Conservation (phyloP, 2,329 filamentous ascomycete species). For the Emydomyces testavorans region DNA sequence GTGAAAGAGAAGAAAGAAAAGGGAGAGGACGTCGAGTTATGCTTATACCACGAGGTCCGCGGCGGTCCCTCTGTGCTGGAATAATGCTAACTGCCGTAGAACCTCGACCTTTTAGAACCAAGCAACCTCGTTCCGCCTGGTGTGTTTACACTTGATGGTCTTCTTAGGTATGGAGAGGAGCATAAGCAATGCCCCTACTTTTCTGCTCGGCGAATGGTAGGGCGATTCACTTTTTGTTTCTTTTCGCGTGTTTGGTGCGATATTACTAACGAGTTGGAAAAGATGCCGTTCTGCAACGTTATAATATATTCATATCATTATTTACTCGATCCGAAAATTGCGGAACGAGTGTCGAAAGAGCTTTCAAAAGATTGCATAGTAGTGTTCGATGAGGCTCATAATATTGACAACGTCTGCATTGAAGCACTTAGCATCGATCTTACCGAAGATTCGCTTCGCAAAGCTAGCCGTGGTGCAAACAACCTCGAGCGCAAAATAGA, state of each 20-base stretch:
- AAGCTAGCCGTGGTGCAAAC: constrained; percentile 77
- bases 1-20: constrained; percentile 95
- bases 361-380: constrained; percentile 97
- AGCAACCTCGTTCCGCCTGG: constrained; percentile 91
- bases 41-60: constrained; percentile 81
- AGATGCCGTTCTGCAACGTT: constrained; percentile 99
- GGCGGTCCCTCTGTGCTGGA: neutral
- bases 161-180: constrained; percentile 81
- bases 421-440: constrained; percentile 94
- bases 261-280: constrained; percentile 20
- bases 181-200: constrained; percentile 98
- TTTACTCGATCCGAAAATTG: constrained; percentile 92
- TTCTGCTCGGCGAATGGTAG: constrained; percentile 81
- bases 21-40: constrained; percentile 87
- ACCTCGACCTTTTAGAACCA: constrained; percentile 85
- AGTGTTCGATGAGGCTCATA: constrained; percentile 97
- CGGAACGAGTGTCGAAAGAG: constrained; percentile 86
- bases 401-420: constrained; percentile 99
- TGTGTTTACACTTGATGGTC: constrained; percentile 86
- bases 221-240: constrained; percentile 17
- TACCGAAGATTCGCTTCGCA: constrained; percentile 85
- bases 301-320: constrained; percentile 99
- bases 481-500: constrained; percentile 84
- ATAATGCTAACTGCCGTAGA: constrained; percentile 41
- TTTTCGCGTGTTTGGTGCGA: no score